These are phyloP conservation scores for Termitomyces sp. DNA, from an alignment of 1,284 basidiomycete species.

Conservation along the genomic window DNA sequence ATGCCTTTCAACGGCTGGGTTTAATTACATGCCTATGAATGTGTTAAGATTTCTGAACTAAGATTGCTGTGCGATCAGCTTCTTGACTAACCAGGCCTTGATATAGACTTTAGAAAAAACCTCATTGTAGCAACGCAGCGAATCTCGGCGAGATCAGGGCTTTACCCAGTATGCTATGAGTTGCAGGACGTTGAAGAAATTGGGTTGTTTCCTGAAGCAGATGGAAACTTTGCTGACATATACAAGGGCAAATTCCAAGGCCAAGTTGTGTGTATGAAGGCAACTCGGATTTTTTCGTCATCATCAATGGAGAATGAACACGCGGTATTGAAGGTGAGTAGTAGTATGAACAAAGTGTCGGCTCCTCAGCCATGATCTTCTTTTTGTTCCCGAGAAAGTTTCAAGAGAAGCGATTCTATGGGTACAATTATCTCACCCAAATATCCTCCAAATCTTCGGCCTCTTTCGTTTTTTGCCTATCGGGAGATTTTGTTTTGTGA, in stretches of 20 bases:
- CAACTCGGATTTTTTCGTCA: background rate
- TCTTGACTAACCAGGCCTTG: too few relatives aligned
- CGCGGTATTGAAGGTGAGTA: background rate
- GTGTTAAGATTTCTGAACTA: too few relatives aligned
- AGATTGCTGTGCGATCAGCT: too few relatives aligned
- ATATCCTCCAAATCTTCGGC: background rate
- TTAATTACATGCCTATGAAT: too few relatives aligned
- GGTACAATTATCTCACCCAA: background rate
- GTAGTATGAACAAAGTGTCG: too few relatives aligned
- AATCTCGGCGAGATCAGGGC: background rate
- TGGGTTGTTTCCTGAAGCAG: background rate
- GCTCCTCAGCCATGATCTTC: too few relatives aligned
- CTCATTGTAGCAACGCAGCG: conserved; percentile 9
- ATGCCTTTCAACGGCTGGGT: conserved; percentile 7
- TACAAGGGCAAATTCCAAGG: background rate
- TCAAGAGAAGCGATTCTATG: background rate
- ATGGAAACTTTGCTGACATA: background rate
- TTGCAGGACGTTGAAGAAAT: background rate
- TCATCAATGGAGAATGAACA: too few relatives aligned
- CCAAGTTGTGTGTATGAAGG: background rate
- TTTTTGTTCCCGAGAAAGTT: background rate
- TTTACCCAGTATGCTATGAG: conserved; percentile 5
- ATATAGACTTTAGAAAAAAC: too few relatives aligned
- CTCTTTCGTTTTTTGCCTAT: background rate
- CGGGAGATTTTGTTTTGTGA: background rate